Evolutionary conservation across 495 filamentous ascomycete species (phyloP), one percentile per base, ranked within the genome.

Genomic region (Podospora didyma): DNA sequence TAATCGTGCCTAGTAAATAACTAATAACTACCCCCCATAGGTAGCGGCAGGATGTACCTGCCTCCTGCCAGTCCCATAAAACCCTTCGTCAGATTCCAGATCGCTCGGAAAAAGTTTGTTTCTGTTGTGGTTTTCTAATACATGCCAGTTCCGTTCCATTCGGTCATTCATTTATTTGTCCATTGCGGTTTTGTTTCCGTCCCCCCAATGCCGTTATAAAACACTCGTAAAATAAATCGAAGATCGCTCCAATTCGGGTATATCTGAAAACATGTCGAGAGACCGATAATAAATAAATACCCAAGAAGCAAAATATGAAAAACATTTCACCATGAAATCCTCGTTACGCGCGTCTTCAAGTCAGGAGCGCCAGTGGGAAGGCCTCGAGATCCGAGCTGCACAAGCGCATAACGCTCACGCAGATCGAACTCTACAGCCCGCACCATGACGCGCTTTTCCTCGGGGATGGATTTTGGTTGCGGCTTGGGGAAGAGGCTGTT

Each of bases 401-500:
- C 66, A 0, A 67, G 64, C 10, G 79, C 79, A 26, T 71, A 72
- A 24, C 73, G 68, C 60, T 73, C 67, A 23, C 76, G 76, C 51
- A 82, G 63, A 48, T 81, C 74, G 53, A 82, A 81, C 61, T 81
- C 66, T 56, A 81, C 79, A 20, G 77, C 74, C 53, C 75, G 69
- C 26, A 82, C 76, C 77, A 81, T 81, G 47, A 81, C 75, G 7
- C 79, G 73, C 64, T 68, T 77, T 31, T 79, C 75, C 21, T 76
- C 77, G 0, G 76, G 75, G 22, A 77, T 66, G 7, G 50, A 9
- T 48, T 59, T 65, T 14, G 10, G 49, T 26, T 41, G 56, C 44
- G 22, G 24, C 41, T 35, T 31, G 42, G 31, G 7, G 16, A 46
- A 45, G 39, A 65, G 45, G 3, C 59, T 51, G 23, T 28, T 41